Evolutionary conservation across 352 stramenopile genomes (phyloP), one percentile per base, ranked within the genome.

Genomic region (Phytophthora sp.): DNA sequence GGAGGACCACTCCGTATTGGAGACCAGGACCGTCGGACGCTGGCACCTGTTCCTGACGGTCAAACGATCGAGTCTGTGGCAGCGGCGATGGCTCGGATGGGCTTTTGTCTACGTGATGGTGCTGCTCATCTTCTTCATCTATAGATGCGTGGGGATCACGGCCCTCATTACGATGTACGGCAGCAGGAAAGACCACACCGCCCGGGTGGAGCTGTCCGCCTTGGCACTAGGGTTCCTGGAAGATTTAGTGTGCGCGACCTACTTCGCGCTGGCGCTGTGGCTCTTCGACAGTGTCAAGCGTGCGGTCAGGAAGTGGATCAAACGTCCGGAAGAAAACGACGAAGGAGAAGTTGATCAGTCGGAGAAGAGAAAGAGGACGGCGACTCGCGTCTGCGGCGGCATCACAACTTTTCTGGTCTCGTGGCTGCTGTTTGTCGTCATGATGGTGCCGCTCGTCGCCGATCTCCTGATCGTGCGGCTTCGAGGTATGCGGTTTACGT

Each of bases 381-480:
- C 15, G 11, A 30, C 15, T 12, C 23, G 21, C 3, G 12, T 64
- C n/a, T 51, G 52, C 44, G 43, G 57, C 0, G 60, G 68, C 1
- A 67, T 81, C 21, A 4, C 46, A 1, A 63, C 69, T 0, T 88
- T 85, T 41, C 3, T 65, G 4, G 42, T 74, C 2, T 79, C 59
- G 12, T 69, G 74, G 26, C 2, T 55, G 0, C 55, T 84, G 4
- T 79, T 80, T 39, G 31, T 69, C 1, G 27, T 54, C 4, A 59
- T 53, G 35, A 46, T 72, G 8, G 35, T 41, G 8, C 66, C 73
- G 3, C 74, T 83, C 30, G 53, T 65, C 1, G 66, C 67, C 1
- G 76, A 86, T 39, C 50, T 73, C 30, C 39, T 84, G 39, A 54
- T 85, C 13, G 44, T 88, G 24, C 68, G 64, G 7, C 65, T 73